Evolutionary conservation across 2,329 filamentous ascomycete species (phyloP).

Genomic region (Talaromyces amestolkiae): DNA sequence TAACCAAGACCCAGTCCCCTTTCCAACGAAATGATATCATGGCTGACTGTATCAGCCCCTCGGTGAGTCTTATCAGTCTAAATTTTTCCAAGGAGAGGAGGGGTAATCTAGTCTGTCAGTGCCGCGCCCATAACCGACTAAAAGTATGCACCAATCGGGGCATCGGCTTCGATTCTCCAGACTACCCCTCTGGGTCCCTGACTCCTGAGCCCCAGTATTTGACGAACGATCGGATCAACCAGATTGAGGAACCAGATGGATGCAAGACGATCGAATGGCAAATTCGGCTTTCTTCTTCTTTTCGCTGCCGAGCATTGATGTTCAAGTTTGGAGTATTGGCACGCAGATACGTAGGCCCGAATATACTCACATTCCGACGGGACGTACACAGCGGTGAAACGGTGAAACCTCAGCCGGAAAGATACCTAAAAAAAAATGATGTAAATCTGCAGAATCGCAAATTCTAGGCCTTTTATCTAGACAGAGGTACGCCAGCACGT

Average conservation of each 20-base stretch:
- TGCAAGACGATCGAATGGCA: background rate
- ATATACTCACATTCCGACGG: background rate
- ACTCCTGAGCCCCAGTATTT: background rate
- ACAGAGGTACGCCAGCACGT: background rate
- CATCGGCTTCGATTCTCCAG: background rate
- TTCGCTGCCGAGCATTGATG: background rate
- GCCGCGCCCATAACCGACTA: background rate
- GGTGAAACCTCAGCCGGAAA: background rate
- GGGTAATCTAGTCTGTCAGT: background rate
- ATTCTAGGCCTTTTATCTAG: background rate
- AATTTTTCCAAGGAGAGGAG: background rate
- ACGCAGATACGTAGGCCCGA: background rate
- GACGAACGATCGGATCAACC: background rate
- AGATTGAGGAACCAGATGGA: background rate
- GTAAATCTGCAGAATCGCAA: constrained; percentile 2
- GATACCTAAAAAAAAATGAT: background rate
- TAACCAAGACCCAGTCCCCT: background rate
- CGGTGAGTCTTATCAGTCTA: background rate
- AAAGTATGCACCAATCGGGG: background rate
- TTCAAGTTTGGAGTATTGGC: background rate
- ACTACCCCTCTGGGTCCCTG: background rate
- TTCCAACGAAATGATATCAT: background rate
- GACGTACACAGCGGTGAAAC: background rate
- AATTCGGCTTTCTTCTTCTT: background rate
- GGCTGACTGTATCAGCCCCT: background rate